A percentile compares a stretch with the other conserved stretches of the same genome.
Evolutionary conservation across 1,284 basidiomycete species (phyloP).

Genomic region (Ceratorhiza oryzae-sativae): DNA sequence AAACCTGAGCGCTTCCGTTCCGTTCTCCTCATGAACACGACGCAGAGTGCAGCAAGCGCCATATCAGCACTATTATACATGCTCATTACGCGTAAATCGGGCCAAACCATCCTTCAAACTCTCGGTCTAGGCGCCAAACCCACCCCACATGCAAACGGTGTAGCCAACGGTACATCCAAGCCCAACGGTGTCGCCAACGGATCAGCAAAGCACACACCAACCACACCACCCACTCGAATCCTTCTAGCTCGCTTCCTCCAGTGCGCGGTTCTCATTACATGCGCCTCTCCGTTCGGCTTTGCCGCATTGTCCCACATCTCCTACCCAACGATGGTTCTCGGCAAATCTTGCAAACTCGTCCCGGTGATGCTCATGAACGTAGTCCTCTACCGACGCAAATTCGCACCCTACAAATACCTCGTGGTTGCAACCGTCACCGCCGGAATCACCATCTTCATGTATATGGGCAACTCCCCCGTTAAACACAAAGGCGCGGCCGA

Average conservation of each 20-base stretch:
- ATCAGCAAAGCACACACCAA: constrained; percentile 51
- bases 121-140: constrained; percentile 60
- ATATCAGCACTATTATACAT: constrained; percentile 84
- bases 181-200: constrained; percentile 47
- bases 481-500: constrained; percentile 56
- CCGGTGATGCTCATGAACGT: constrained; percentile 97
- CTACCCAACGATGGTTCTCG: constrained; percentile 98
- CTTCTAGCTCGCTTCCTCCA: constrained; percentile 80
- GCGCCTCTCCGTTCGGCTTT: constrained; percentile 94
- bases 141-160: constrained; percentile 39
- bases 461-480: constrained; percentile 65
- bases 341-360: constrained; percentile 98
- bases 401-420: constrained; percentile 92
- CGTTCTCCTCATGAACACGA: constrained; percentile 85
- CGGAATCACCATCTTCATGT: constrained; percentile 97
- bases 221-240: constrained; percentile 49
- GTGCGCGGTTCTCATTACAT: constrained; percentile 87
- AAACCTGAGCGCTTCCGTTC: constrained; percentile 84
- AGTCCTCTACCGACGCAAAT: constrained; percentile 84
- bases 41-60: constrained; percentile 83
- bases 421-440: constrained; percentile 91
- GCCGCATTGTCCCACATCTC: constrained; percentile 94
- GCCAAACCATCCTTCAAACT: constrained; percentile 60
- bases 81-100: constrained; percentile 64
- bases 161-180: constrained; percentile 40